Conservation (phyloP, 2,329 filamentous ascomycete genomes). For the Bipolaris sorokiniana region DNA sequence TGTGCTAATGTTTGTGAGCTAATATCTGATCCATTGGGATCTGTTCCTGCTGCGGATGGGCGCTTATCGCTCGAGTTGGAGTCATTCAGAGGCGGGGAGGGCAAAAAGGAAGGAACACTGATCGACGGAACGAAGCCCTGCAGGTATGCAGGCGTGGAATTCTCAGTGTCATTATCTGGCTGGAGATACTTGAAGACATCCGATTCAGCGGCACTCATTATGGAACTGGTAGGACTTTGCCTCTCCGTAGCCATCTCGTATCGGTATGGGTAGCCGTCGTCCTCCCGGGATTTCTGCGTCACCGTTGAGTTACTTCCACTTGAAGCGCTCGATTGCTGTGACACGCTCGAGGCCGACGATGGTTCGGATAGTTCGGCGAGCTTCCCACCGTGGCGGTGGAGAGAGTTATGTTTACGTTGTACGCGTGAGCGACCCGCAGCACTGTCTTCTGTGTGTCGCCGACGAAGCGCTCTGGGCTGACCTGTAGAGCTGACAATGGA, state of each 20-base stretch:
- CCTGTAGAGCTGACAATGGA: conserved; percentile 29
- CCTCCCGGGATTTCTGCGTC: conserved; percentile 53
- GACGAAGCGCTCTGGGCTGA: conserved; percentile 24
- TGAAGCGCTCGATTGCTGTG: conserved; percentile 50
- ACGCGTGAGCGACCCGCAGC: conserved; percentile 35
- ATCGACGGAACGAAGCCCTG: conserved; percentile 25
- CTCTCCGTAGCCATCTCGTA: conserved; percentile 27
- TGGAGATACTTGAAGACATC: conserved; percentile 42
- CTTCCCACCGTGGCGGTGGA: conserved; percentile 41
- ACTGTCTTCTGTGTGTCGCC: conserved; percentile 29
- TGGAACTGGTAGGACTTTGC: conserved; percentile 20
- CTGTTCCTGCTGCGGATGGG: conserved; percentile 34
- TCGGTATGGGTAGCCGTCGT: conserved; percentile 34
- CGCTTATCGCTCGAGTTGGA: conserved; percentile 23
- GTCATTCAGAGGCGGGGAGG: conserved; percentile 28
- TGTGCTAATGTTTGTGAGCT: conserved; percentile 40
- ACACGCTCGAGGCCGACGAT: conserved; percentile 52
- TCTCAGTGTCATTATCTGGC: conserved; percentile 18
- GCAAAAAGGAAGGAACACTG: conserved; percentile 25
- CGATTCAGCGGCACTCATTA: conserved; percentile 29
- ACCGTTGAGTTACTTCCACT: conserved; percentile 56
- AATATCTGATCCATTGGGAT: conserved; percentile 34
- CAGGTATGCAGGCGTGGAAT: conserved; percentile 13
- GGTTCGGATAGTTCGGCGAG: conserved; percentile 46
- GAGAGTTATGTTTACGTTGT: conserved; percentile 42